Base-by-base conservation (phyloP, 371 early-diverging fungal genomes). In the Entomophthora muscae region DNA sequence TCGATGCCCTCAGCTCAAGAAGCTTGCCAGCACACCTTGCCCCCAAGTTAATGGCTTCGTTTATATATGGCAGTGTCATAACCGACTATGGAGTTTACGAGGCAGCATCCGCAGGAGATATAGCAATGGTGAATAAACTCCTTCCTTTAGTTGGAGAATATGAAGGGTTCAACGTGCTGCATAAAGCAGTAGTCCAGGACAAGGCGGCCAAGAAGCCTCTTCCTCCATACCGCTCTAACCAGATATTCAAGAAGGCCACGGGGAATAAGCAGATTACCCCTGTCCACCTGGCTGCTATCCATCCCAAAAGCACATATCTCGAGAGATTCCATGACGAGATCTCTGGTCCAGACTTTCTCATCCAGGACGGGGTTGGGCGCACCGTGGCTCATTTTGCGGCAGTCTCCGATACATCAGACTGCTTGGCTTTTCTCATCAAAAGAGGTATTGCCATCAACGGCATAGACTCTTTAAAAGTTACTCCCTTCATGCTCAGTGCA, bases 311-410 rank as follows among this genome's bases (percentile, higher is more conserved):
- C 2, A 66, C 57, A 3, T 73, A 72, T 54, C 69, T 83, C 0
- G 29, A 68, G 24, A 73, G 73, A 30, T 63, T 83, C 3, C 76
- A 63, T 61, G 73, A 70, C 30, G 63, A 65, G 2, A 64, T 81
- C 24, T 69, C 76, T 54, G 64, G 74, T n/a, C 65, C 69, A 17
- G 77, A 76, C 57, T 66, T 70, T 2, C 52, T 70, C 0, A 70
- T 72, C 17, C 66, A 69, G 0, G 83, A 83, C 63, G 67, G 68
- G 0, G 63, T 65, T 32, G 77, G 78, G 0, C 70, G 83, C 54
- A 76, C 71, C 1, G 71, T 78, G 23, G 72, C 77, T 5, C 80
- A 81, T 65, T 83, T 74, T 72, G 80, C 83, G n/a, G 80, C 79
- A 30, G 77, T 71, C 1, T 78, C 77, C 57, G 69, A 72, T 12